phyloP scores from a whole-genome alignment of 2,329 filamentous ascomycete genomes.

The Epichloe hybrida region DNA sequence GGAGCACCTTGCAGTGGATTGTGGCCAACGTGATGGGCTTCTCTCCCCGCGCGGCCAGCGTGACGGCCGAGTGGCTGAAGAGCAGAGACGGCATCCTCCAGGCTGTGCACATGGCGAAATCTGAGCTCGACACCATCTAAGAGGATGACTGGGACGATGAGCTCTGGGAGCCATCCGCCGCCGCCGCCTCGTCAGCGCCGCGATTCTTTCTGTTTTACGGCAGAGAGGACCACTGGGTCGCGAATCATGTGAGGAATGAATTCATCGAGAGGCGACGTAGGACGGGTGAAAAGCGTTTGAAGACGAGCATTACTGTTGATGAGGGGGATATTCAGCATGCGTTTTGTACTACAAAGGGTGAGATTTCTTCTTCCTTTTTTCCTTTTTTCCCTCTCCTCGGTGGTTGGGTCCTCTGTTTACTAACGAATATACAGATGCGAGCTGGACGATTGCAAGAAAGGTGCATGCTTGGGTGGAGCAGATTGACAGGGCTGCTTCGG shows the following conservation, averaged over 20 bases:
- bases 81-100: slow-evolving; percentile 46
- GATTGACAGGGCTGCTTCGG: slow-evolving; percentile 10
- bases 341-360: slow-evolving; percentile 36
- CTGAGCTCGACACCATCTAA: slow-evolving; percentile 45
- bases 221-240: slow-evolving; percentile 49
- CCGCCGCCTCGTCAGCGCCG: slow-evolving; percentile 14
- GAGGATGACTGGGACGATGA: slow-evolving; percentile 47
- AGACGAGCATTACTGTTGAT: slow-evolving; percentile 39
- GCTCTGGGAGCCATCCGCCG: slow-evolving; percentile 35
- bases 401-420: neutral
- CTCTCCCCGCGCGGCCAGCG: slow-evolving; percentile 31
- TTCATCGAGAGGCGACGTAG: slow-evolving; percentile 28
- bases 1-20: slow-evolving; percentile 26
- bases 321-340: slow-evolving; percentile 42
- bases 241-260: slow-evolving; percentile 38
- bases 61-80: slow-evolving; percentile 40
- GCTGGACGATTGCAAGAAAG: slow-evolving; percentile 16
- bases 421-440: slow-evolving; percentile 12
- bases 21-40: slow-evolving; percentile 32
- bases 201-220: slow-evolving; percentile 49
- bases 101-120: slow-evolving; percentile 42
- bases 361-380: slow-evolving; percentile 8
- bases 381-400: neutral
- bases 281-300: slow-evolving; percentile 24
- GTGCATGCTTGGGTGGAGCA: slow-evolving; percentile 17